A percentile compares a stretch with the other conserved stretches of the same genome.
Conservation (phyloP, 805 yeast genomes). For the Kluyveromyces starmeri region DNA sequence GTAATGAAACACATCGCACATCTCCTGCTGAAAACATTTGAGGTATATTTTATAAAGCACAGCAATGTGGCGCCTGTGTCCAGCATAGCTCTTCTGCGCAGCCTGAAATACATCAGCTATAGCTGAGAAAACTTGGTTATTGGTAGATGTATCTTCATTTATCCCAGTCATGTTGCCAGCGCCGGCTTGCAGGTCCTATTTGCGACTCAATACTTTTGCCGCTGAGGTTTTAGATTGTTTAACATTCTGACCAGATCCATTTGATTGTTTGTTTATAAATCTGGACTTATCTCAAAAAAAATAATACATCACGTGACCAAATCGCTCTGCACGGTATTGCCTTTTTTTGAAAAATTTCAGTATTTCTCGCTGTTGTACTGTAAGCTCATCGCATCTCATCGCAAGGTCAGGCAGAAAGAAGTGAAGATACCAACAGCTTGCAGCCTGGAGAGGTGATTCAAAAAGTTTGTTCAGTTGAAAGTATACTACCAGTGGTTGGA, state of each 20-base stretch:
- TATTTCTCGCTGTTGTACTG: background rate
- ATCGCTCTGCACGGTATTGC: background rate
- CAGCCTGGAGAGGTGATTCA: no score
- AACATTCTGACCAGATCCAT: no score
- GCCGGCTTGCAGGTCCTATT: no score
- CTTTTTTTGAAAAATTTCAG: conserved; percentile 6
- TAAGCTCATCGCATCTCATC: conserved; percentile 5
- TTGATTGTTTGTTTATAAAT: no score
- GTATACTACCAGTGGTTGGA: no score
- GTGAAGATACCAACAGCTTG: no score
- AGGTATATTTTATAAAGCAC: conserved; percentile 50
- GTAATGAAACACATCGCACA: conserved; percentile 50
- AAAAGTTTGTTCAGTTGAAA: no score
- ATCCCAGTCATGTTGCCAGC: no score
- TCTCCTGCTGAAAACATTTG: conserved; percentile 43
- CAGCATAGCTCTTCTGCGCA: conserved; percentile 63
- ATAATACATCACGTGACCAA: background rate
- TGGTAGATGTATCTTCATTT: conserved; percentile 3
- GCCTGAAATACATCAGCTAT: conserved; percentile 69
- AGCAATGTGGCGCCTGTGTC: conserved; percentile 67
- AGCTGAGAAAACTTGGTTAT: conserved; percentile 34
- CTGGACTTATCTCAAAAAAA: background rate
- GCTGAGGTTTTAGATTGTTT: no score
- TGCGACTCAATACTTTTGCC: no score
- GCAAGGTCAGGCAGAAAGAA: no score